These are phyloP conservation scores for Fusarium lyarnte DNA, from an alignment of 2,329 filamentous ascomycete species.

Conservation along the genomic window DNA sequence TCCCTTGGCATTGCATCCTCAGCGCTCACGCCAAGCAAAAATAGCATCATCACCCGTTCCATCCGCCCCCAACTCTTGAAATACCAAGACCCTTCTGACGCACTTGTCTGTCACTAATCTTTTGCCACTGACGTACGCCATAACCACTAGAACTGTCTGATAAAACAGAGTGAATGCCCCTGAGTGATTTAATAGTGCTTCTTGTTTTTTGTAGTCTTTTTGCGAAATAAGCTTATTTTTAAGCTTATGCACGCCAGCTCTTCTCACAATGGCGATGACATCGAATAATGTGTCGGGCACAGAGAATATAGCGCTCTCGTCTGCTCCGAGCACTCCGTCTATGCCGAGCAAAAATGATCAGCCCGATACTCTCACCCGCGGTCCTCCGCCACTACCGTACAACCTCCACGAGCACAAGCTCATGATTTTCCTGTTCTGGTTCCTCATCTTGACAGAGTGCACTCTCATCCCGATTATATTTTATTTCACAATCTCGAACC, in stretches of 20 bases:
- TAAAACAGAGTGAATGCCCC: background rate
- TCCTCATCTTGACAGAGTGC: constrained; percentile 38
- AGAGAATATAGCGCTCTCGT: constrained; percentile 1
- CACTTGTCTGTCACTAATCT: background rate
- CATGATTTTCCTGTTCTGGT: constrained; percentile 35
- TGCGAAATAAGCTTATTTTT: constrained; percentile 27
- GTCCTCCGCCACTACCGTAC: constrained; percentile 31
- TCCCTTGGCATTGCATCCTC: constrained; percentile 12
- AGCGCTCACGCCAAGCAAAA: constrained; percentile 17
- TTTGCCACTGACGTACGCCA: constrained; percentile 23
- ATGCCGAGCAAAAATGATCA: constrained; percentile 1
- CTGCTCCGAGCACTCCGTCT: constrained; percentile 2
- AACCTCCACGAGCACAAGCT: constrained; percentile 41
- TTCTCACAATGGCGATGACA: background rate
- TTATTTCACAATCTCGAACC: constrained; percentile 55
- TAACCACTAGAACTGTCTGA: background rate
- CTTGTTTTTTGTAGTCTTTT: background rate
- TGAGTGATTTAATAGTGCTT: background rate
- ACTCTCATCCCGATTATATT: constrained; percentile 54
- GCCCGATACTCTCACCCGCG: background rate
- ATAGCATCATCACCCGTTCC: constrained; percentile 10
- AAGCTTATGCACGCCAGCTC: constrained; percentile 16
- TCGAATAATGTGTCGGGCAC: background rate
- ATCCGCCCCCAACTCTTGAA: background rate
- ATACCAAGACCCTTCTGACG: background rate